These are phyloP conservation scores for Curvularia sp. DNA, from an alignment of 2,329 filamentous ascomycete species.

Conservation along the genomic window DNA sequence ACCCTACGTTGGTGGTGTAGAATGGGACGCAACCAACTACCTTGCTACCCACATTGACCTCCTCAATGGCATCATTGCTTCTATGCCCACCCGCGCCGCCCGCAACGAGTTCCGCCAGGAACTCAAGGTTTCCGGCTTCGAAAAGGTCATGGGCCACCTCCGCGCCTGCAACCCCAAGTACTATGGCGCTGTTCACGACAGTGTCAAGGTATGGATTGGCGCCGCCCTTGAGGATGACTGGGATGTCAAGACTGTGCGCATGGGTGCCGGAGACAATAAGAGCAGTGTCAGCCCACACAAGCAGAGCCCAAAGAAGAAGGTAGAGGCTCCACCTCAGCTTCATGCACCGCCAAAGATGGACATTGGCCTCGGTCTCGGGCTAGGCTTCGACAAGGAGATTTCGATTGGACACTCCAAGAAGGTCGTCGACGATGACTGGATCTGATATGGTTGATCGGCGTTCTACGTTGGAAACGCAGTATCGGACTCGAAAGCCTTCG, in stretches of 20 bases:
- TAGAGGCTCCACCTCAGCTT: conserved; percentile 47
- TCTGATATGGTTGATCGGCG: conserved; percentile 25
- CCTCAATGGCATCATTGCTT: conserved; percentile 87
- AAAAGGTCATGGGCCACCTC: conserved; percentile 83
- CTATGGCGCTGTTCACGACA: conserved; percentile 90
- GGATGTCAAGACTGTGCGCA: conserved; percentile 81
- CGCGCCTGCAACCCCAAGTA: conserved; percentile 98
- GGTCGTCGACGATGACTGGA: conserved; percentile 44
- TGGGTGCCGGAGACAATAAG: conserved; percentile 61
- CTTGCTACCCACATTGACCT: conserved; percentile 91
- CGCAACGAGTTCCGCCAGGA: conserved; percentile 81
- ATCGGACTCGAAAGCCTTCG: not conserved
- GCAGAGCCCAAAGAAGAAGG: conserved; percentile 53
- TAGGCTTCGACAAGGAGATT: conserved; percentile 44
- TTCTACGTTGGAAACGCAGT: not conserved
- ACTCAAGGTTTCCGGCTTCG: conserved; percentile 84
- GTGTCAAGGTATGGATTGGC: conserved; percentile 85
- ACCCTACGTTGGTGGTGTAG: conserved; percentile 94
- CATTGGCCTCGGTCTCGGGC: conserved; percentile 36
- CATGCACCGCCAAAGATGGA: conserved; percentile 50
- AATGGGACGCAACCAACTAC: conserved; percentile 99
- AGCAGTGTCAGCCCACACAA: conserved; percentile 42
- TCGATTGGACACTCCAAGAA: conserved; percentile 23
- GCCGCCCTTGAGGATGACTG: conserved; percentile 88
- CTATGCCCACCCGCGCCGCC: conserved; percentile 70